Evolutionary conservation across 805 yeast genomes (phyloP).

Genomic region (Candida hispaniensis): DNA sequence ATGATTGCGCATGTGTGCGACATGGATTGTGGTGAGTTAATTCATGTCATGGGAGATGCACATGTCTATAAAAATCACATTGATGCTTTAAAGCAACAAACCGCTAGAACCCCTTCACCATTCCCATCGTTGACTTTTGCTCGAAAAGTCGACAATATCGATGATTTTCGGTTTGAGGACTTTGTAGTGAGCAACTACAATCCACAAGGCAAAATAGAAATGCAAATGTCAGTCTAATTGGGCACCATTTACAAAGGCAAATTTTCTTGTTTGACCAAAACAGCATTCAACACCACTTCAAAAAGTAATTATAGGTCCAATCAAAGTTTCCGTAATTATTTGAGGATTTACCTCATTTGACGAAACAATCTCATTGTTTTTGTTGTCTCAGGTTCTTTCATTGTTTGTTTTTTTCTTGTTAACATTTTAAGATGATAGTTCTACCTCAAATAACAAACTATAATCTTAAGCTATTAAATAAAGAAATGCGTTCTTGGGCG

Average conservation of each 20-base stretch:
- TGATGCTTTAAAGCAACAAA: slow-evolving; percentile 77
- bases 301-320: no score
- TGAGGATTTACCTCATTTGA: no score
- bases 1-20: slow-evolving; percentile 96
- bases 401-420: background rate
- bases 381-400: background rate
- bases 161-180: slow-evolving; percentile 82
- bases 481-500: no score
- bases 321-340: background rate
- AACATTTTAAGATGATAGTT: no score
- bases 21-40: slow-evolving; percentile 90
- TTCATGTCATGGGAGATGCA: slow-evolving; percentile 94
- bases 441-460: no score
- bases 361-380: background rate
- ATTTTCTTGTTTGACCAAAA: no score
- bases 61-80: slow-evolving; percentile 91
- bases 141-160: slow-evolving; percentile 60
- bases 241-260: no score
- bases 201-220: slow-evolving; percentile 74
- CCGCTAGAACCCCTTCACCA: slow-evolving; percentile 57
- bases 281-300: no score
- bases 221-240: slow-evolving; percentile 89
- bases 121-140: slow-evolving; percentile 74
- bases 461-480: no score
- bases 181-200: slow-evolving; percentile 70